Evolutionary conservation across 352 stramenopile genomes (phyloP), one percentile per base, ranked within the genome.

Genomic region (Blastocystis hominis): DNA sequence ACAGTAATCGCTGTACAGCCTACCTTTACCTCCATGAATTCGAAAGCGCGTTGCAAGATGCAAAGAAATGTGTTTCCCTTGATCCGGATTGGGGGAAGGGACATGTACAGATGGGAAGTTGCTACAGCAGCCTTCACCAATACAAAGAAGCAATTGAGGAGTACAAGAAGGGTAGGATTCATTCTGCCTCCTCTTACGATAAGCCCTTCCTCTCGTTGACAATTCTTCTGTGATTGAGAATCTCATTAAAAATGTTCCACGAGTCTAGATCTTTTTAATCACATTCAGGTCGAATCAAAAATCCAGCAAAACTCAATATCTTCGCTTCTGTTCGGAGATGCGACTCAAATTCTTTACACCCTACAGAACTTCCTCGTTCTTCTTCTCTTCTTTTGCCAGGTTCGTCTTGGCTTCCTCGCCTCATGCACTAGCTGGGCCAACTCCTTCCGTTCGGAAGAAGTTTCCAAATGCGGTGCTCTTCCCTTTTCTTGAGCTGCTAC

Each of bases 1-100:
- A 61, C 47, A 87, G 77, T 69, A 87, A 87, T 87, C 77, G 77
- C n/a, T 87, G 77, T 64, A 87, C 77, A 20, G 77, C 77, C 6
- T 59, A 64, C 64, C 62, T 87, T 38, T 46, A 63, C 15, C 46
- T 87, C 15, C 38, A 76, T 7, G 36, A 87, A 9, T 87, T 61
- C 46, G 77, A 87, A 0, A 69, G 56, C 2, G 77, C 77, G 15
- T 9, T 87, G 36, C 34, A 50, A 36, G 77, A 87, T 55, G 77
- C 77, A 5, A 30, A 55, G 54, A 87, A 87, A 13, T 78, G 62
- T 34, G 66, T 76, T 77, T 78, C 62, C 10, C 44, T 78, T 54
- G 77, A 87, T 56, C 77, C 77, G 20, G 66, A 87, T 61, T 87
- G 77, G 77, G 47, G 34, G 20, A 87, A 87, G 54, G 77, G 56